Percentiles rank a stretch among this genome's conserved stretches.
These are phyloP conservation scores for Metschnikowia matae DNA, from an alignment of 805 yeast species.

Conservation along the genomic window DNA sequence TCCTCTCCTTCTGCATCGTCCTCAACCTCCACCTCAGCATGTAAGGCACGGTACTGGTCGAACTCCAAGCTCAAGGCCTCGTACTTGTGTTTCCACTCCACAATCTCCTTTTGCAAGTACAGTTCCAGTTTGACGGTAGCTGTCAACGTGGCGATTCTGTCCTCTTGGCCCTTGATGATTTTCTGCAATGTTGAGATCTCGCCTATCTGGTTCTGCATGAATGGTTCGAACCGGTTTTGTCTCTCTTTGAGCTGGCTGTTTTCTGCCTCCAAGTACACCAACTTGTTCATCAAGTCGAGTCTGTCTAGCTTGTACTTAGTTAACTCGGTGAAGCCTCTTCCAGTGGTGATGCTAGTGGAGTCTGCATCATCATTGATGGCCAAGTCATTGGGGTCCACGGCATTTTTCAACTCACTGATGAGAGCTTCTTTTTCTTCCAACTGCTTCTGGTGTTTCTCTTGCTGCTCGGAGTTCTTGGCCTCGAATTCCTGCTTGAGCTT, in stretches of 20 bases:
- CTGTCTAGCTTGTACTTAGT: conserved; percentile 40
- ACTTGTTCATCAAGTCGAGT: conserved; percentile 41
- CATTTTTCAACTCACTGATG: conserved; percentile 29
- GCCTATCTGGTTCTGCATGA: conserved; percentile 49
- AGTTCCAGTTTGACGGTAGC: conserved; percentile 42
- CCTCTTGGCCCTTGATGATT: conserved; percentile 51
- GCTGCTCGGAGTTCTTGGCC: conserved; percentile 12
- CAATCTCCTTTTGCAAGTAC: conserved; percentile 41
- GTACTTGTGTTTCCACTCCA: conserved; percentile 45
- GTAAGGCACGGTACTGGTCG: conserved; percentile 35
- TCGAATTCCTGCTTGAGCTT: conserved; percentile 4
- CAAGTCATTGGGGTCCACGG: conserved; percentile 8
- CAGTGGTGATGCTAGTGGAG: conserved; percentile 6
- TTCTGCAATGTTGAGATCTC: conserved; percentile 51
- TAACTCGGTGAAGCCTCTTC: conserved; percentile 27
- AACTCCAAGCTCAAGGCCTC: conserved; percentile 44
- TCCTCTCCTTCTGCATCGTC: conserved; percentile 26
- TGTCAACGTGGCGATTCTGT: conserved; percentile 39
- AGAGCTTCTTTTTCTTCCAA: conserved; percentile 29
- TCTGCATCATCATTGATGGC: conserved; percentile 4
- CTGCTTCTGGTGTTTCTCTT: conserved; percentile 5
- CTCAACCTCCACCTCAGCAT: conserved; percentile 28
- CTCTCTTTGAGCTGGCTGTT: conserved; percentile 40
- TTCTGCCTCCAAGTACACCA: conserved; percentile 45
- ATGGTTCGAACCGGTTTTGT: conserved; percentile 45